These are phyloP conservation scores for Macrophomina phaseolina DNA, from an alignment of 2,329 filamentous ascomycete species.

Conservation along the genomic window DNA sequence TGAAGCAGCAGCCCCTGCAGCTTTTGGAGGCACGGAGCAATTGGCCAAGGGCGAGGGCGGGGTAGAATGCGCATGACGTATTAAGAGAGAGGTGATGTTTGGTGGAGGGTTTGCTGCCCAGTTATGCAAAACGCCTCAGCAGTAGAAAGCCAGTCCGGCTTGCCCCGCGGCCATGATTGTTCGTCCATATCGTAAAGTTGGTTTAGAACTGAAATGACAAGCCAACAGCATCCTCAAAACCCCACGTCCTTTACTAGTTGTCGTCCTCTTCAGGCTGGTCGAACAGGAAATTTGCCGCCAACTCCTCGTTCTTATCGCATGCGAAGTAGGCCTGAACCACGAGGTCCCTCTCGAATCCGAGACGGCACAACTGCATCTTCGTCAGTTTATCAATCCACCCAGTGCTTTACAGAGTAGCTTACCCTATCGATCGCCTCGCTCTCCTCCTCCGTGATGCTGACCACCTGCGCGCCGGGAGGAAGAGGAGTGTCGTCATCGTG, in stretches of 20 bases:
- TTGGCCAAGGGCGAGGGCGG: background rate
- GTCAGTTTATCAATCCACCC: conserved; percentile 19
- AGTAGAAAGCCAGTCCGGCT: conserved; percentile 14
- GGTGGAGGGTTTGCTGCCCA: conserved; percentile 13
- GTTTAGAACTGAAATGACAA: conserved; percentile 24
- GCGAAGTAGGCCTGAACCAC: conserved; percentile 99
- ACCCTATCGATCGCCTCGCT: conserved; percentile 95
- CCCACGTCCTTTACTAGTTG: conserved; percentile 40
- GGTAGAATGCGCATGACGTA: conserved; percentile 8
- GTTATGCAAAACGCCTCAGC: conserved; percentile 18
- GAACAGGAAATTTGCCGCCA: conserved; percentile 97
- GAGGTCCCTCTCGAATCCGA: conserved; percentile 90
- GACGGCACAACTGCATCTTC: conserved; percentile 73
- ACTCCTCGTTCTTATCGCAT: conserved; percentile 98
- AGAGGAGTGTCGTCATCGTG: conserved; percentile 81
- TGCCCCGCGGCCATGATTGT: conserved; percentile 21
- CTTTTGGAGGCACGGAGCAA: conserved; percentile 6
- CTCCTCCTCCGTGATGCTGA: conserved; percentile 94
- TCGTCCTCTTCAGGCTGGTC: conserved; percentile 92
- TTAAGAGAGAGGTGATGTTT: conserved; percentile 3
- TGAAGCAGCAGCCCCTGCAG: conserved; percentile 11
- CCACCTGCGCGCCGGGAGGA: conserved; percentile 86
- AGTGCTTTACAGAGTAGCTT: conserved; percentile 38
- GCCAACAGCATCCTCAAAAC: background rate
- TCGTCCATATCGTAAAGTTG: conserved; percentile 26